Evolutionary conservation across 2,329 filamentous ascomycete genomes (phyloP), one percentile per base, ranked within the genome.

Genomic region (Ceratocystis diversiconidia): DNA sequence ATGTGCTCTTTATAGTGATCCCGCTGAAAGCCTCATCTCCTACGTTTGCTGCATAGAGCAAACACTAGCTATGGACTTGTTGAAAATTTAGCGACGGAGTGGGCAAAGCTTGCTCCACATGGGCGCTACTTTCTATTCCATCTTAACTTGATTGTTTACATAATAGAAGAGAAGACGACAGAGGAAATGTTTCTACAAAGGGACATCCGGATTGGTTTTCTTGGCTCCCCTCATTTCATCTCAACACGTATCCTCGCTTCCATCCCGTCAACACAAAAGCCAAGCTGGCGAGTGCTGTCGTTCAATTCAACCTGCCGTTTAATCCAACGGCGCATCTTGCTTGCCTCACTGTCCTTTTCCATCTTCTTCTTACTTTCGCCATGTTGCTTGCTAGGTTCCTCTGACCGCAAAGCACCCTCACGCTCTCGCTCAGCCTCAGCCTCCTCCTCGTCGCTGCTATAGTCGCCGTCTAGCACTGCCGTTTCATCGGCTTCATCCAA

Each of bases 261-360:
- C 68, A 78, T 73, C 0, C 86, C 85, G 72, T 95, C 90, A 66
- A 96, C 84, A 75, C 87, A 90, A 71, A 90, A 92, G 1, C 90
- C 90, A 69, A 96, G 79, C 73, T 89, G 85, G 71, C 89, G 84
- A 8, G 90, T 92, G 12, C 90, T 88, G 71, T 92, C 87, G 66
- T 82, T 82, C 65, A 96, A 79, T 74, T 92, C 87, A 41, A 91
- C 85, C 74, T 95, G 90, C 67, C 91, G 80, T 74, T 86, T 86
- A 61, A 91, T 80, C 79, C 88, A 91, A 68, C 84, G 80, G 0
- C 81, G 84, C 10, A 77, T 73, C 68, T 74, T 78, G 46, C 46
- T 70, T 7, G 68, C 71, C 25, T 72, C 73, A 3, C 19, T 69
- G 66, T 65, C 69, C 7, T 69, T 71, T 25, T 72, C 73, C 4